phyloP scores from a whole-genome alignment of 2,329 filamentous ascomycete genomes.

The Colletotrichum euphorbiae region DNA sequence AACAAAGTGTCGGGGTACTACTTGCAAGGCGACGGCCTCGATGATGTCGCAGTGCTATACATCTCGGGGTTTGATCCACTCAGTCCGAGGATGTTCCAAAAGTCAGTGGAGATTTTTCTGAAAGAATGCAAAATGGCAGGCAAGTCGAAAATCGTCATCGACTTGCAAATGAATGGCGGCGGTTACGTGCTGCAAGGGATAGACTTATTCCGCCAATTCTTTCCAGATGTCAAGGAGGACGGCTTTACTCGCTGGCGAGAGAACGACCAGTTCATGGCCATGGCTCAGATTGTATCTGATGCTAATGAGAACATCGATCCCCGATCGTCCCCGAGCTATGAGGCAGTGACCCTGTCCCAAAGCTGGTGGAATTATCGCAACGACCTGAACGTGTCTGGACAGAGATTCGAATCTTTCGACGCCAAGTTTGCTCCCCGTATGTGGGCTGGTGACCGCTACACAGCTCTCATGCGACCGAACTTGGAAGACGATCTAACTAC shows the following conservation, averaged over 20 bases:
- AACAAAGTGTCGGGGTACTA: constrained; percentile 48
- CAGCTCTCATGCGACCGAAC: constrained; percentile 63
- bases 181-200: constrained; percentile 67
- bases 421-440: constrained; percentile 56
- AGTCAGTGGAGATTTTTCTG: constrained; percentile 45
- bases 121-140: constrained; percentile 53
- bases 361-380: constrained; percentile 55
- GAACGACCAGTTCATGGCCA: constrained; percentile 55
- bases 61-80: constrained; percentile 44
- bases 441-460: constrained; percentile 65
- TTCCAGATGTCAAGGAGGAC: constrained; percentile 55
- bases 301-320: constrained; percentile 59
- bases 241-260: constrained; percentile 52
- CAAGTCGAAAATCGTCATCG: constrained; percentile 71
- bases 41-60: constrained; percentile 49
- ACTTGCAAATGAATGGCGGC: constrained; percentile 67
- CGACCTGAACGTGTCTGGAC: constrained; percentile 59
- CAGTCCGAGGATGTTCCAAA: constrained; percentile 46
- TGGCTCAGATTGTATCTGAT: constrained; percentile 57
- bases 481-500: constrained; percentile 56
- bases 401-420: constrained; percentile 62
- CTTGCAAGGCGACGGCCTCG: constrained; percentile 47
- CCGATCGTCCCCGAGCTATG: constrained; percentile 52
- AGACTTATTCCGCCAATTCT: constrained; percentile 68
- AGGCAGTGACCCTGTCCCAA: constrained; percentile 53